Evolutionary conservation across 1,284 basidiomycete genomes (phyloP).

Genomic region (Abortiporus biennis): DNA sequence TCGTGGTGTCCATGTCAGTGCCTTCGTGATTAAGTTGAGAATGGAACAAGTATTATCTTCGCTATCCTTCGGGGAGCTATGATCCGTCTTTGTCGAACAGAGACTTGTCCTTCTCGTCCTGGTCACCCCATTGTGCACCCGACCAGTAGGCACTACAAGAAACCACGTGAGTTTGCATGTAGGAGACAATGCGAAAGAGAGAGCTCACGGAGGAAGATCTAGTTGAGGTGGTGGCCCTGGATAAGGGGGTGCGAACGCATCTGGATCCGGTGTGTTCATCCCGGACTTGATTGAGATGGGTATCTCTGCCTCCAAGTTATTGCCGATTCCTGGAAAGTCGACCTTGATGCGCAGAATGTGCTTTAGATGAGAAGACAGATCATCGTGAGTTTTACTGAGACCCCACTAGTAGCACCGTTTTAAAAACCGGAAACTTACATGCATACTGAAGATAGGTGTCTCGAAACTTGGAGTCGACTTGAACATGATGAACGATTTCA

Average conservation of each 20-base stretch:
- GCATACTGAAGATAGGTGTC: not conserved
- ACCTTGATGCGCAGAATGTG: not conserved
- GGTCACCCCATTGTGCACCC: too few species aligned
- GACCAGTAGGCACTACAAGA: too few species aligned
- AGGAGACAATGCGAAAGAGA: too few species aligned
- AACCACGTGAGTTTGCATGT: too few species aligned
- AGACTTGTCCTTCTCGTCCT: too few species aligned
- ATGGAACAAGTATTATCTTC: too few species aligned
- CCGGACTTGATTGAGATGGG: constrained; percentile 1
- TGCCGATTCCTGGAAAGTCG: constrained; percentile 2
- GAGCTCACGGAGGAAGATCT: not conserved
- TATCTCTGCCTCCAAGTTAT: not conserved
- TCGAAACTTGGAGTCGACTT: not conserved
- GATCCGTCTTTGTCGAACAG: too few species aligned
- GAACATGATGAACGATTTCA: constrained; percentile 8
- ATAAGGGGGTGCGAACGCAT: not conserved
- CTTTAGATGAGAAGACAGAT: too few species aligned
- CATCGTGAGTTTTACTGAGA: too few species aligned
- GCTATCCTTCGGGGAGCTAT: too few species aligned
- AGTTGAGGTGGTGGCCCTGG: not conserved
- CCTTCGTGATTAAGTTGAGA: too few species aligned
- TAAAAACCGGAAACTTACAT: not conserved
- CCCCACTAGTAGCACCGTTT: not conserved
- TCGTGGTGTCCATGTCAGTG: too few species aligned
- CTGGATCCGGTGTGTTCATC: not conserved